These are phyloP conservation scores for Penicillium cosmopolitanum DNA, from an alignment of 495 filamentous ascomycete species.

Conservation along the genomic window DNA sequence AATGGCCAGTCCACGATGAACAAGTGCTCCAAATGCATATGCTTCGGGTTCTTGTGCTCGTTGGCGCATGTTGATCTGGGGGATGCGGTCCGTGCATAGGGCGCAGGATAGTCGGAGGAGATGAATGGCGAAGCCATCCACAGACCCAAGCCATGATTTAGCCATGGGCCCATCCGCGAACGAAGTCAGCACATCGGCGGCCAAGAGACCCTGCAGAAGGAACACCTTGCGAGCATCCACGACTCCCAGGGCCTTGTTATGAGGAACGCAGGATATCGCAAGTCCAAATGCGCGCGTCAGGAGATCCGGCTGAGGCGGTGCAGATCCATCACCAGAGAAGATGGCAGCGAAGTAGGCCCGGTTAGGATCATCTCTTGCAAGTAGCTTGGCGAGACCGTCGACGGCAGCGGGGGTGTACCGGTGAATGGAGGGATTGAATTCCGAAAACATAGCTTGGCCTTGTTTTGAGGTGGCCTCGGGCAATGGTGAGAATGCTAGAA, in stretches of 20 bases:
- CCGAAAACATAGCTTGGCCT: constrained; percentile 70
- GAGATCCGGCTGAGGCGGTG: constrained; percentile 71
- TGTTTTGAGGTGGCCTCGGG: constrained; percentile 57
- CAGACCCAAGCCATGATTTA: constrained; percentile 80
- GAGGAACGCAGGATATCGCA: constrained; percentile 82
- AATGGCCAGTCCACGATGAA: constrained; percentile 70
- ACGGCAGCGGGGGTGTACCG: constrained; percentile 88
- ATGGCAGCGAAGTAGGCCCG: constrained; percentile 78
- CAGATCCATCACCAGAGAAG: constrained; percentile 69
- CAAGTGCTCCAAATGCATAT: constrained; percentile 58
- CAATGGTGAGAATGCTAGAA: constrained; percentile 84
- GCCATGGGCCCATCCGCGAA: constrained; percentile 73
- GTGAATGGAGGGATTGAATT: constrained; percentile 79
- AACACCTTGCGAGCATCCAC: constrained; percentile 82
- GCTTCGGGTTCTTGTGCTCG: constrained; percentile 48
- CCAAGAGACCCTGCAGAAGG: constrained; percentile 87
- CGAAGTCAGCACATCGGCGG: constrained; percentile 83
- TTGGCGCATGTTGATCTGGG: constrained; percentile 41
- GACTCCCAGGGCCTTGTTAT: constrained; percentile 62
- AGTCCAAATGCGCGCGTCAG: constrained; percentile 88
- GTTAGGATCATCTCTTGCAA: constrained; percentile 94
- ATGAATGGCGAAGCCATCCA: constrained; percentile 82
- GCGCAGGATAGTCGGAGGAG: constrained; percentile 72
- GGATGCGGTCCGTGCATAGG: constrained; percentile 63
- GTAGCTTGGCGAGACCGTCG: constrained; percentile 86